phyloP scores from a whole-genome alignment of 495 filamentous ascomycete genomes.

The Neurospora terricola region DNA sequence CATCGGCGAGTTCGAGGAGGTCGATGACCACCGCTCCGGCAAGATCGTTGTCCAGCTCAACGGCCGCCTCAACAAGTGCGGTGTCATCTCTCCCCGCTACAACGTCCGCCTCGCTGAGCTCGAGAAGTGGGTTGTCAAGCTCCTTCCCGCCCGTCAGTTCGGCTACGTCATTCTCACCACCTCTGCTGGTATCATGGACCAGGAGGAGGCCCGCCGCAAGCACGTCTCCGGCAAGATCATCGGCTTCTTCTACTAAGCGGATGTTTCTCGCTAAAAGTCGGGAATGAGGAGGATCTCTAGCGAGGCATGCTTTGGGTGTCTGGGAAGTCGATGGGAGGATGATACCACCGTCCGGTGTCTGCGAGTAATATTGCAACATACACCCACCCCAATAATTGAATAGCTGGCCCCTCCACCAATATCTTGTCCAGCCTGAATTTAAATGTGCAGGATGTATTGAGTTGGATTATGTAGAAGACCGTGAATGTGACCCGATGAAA shows the following conservation, averaged over 20 bases:
- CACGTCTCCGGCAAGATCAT: conserved; percentile 95
- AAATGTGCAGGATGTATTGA: background rate
- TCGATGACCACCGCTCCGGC: conserved; percentile 97
- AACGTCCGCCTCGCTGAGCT: conserved; percentile 94
- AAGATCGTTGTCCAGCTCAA: conserved; percentile 95
- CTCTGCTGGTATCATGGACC: conserved; percentile 98
- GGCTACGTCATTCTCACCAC: conserved; percentile 98
- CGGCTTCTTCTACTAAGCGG: conserved; percentile 85
- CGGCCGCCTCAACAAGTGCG: conserved; percentile 98
- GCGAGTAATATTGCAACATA: background rate
- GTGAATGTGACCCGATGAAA: background rate
- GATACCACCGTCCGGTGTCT: conserved; percentile 1
- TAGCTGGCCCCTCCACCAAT: background rate
- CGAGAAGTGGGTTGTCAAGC: conserved; percentile 98
- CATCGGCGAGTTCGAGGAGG: conserved; percentile 99
- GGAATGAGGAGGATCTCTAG: conserved; percentile 9
- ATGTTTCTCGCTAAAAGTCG: background rate
- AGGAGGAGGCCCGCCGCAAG: conserved; percentile 97
- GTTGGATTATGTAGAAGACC: background rate
- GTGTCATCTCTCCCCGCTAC: conserved; percentile 97
- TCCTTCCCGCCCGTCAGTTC: conserved; percentile 98
- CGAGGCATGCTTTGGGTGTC: conserved; percentile 7
- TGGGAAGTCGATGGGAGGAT: conserved; percentile 8
- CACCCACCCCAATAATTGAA: background rate
- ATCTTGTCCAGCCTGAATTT: background rate